phyloP scores from a whole-genome alignment of 257 asterid species.

The Cynanchum wilfordii region DNA sequence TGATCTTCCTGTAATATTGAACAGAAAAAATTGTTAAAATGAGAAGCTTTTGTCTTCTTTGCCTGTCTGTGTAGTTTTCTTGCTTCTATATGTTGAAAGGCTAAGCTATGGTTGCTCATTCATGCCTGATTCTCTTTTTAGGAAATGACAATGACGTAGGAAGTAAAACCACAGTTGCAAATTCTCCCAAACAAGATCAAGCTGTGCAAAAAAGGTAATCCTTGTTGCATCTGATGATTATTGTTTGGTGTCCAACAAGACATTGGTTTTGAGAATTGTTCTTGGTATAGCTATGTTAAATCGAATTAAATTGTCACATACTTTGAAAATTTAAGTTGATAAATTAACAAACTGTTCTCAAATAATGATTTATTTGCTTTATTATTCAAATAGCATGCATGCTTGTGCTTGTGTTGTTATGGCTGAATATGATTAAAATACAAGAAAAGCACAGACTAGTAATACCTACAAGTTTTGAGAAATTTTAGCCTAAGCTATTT shows the following conservation, averaged over 20 bases:
- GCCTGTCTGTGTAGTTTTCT: not conserved
- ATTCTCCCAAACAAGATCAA: slow-evolving; percentile 33
- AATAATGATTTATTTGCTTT: too few species aligned
- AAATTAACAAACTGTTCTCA: not conserved
- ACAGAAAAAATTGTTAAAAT: not conserved
- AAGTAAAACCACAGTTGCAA: slow-evolving; percentile 26
- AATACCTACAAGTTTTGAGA: not conserved
- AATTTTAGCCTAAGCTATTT: not conserved
- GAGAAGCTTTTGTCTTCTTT: not conserved
- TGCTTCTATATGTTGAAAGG: not conserved
- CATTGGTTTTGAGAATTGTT: slow-evolving; percentile 1
- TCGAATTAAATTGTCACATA: too few species aligned
- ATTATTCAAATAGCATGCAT: too few species aligned
- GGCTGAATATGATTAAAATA: not conserved
- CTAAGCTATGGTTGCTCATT: not conserved
- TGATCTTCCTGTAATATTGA: not conserved
- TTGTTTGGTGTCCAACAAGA: slow-evolving; percentile 8
- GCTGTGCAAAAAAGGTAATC: slow-evolving; percentile 54
- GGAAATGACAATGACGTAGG: slow-evolving; percentile 33
- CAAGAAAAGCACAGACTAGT: not conserved
- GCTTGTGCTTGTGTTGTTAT: not conserved
- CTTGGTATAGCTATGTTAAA: not conserved
- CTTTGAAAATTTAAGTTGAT: too few species aligned
- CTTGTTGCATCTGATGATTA: slow-evolving; percentile 14
- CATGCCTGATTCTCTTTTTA: slow-evolving; percentile 19